Conservation (phyloP, 306 rosid genomes). For the Inga oerstediana region DNA sequence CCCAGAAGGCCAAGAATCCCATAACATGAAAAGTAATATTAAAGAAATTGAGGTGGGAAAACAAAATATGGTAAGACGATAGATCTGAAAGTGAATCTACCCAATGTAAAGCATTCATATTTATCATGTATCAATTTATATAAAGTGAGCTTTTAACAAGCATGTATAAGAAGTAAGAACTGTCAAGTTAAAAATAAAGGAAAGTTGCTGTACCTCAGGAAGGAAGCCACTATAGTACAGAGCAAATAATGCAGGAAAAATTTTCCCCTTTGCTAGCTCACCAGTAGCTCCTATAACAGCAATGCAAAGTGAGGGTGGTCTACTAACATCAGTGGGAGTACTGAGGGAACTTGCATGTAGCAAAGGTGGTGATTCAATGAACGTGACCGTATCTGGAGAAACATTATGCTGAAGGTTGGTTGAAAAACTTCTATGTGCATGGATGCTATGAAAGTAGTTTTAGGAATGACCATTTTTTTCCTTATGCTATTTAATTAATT, state of each 20-base stretch:
- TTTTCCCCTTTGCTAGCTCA: slow-evolving; percentile 82
- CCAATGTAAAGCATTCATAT: neutral
- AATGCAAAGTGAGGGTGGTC: slow-evolving; percentile 71
- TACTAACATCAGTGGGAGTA: slow-evolving; percentile 34
- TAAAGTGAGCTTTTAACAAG: slow-evolving; percentile 9
- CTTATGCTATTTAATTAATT: neutral
- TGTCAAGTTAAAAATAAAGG: neutral
- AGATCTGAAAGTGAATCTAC: slow-evolving; percentile 8
- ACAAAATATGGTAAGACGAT: neutral
- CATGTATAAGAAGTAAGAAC: slow-evolving; percentile 8
- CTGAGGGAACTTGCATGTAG: slow-evolving; percentile 41
- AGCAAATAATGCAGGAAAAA: slow-evolving; percentile 93
- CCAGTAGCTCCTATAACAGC: slow-evolving; percentile 96
- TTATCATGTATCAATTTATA: slow-evolving; percentile 10
- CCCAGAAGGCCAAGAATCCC: slow-evolving; percentile 26
- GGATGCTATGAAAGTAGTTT: neutral
- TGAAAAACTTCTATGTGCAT: slow-evolving; percentile 28
- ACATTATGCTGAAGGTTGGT: slow-evolving; percentile 31
- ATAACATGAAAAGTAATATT: neutral
- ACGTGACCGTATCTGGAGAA: slow-evolving; percentile 38
- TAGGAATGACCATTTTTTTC: neutral
- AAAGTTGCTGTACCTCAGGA: slow-evolving; percentile 68
- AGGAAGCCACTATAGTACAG: slow-evolving; percentile 88
- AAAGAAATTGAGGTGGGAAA: neutral
- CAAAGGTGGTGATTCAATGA: slow-evolving; percentile 42